Percentiles rank a stretch among this genome's conserved stretches.
These are phyloP conservation scores for Ceratobasidium sp. DNA, from an alignment of 1,284 basidiomycete species.

Conservation along the genomic window DNA sequence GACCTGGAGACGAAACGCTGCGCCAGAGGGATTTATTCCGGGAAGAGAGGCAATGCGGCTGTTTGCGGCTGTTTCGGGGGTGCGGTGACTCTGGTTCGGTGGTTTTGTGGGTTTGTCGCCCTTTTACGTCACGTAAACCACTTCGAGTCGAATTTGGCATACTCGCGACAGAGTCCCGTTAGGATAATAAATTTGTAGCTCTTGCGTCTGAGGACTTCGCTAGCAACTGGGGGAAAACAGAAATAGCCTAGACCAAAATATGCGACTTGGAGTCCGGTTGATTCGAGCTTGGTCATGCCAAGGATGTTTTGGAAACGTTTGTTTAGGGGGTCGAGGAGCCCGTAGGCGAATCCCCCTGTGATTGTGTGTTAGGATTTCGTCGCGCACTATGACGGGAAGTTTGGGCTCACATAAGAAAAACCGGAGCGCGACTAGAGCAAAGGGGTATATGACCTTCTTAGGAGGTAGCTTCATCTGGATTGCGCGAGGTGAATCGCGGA, in stretches of 20 bases:
- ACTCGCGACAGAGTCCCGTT: constrained; percentile 52
- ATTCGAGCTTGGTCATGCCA: constrained; percentile 78
- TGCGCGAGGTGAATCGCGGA: no score
- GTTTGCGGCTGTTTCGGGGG: constrained; percentile 80
- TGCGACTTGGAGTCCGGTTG: constrained; percentile 84
- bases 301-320: constrained; percentile 82
- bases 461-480: constrained; percentile 5
- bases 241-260: constrained; percentile 82
- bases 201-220: constrained; percentile 62
- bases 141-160: constrained; percentile 67
- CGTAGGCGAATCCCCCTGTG: constrained; percentile 75
- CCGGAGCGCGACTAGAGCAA: constrained; percentile 76
- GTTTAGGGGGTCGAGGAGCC: constrained; percentile 87
- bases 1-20: constrained; percentile 81
- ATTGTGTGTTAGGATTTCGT: background rate
- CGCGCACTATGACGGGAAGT: background rate
- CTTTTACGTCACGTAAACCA: no score
- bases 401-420: constrained; percentile 84
- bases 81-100: no score
- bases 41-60: constrained; percentile 74
- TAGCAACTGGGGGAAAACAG: constrained; percentile 68
- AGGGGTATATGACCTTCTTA: constrained; percentile 59
- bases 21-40: constrained; percentile 70
- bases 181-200: constrained; percentile 60
- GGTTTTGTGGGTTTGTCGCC: no score